phyloP scores from a whole-genome alignment of 2,329 filamentous ascomycete species.

The Alternaria hordeiaustralica region DNA sequence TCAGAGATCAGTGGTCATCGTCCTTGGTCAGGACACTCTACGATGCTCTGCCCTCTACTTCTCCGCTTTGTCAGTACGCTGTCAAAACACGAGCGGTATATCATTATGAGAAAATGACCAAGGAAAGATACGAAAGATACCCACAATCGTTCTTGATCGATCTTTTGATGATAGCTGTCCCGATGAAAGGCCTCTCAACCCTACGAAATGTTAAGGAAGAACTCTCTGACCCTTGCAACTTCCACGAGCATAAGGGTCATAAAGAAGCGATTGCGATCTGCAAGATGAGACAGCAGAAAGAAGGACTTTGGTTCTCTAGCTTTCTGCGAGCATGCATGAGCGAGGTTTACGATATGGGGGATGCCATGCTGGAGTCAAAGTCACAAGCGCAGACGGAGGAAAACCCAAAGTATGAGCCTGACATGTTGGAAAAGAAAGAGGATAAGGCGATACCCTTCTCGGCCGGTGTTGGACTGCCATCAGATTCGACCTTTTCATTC shows the following conservation, averaged over 20 bases:
- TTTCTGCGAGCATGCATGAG: not conserved
- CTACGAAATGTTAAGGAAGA: not conserved
- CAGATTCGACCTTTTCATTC: too few species aligned
- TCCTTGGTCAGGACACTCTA: too few species aligned
- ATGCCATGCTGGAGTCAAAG: not conserved
- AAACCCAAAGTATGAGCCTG: not conserved
- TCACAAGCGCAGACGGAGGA: not conserved
- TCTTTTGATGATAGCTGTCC: fast-evolving
- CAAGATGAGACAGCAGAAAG: not conserved
- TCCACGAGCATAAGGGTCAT: not conserved
- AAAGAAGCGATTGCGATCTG: not conserved
- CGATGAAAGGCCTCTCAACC: not conserved
- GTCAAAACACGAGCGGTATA: not conserved
- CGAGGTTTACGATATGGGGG: not conserved
- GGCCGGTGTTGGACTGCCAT: too few species aligned
- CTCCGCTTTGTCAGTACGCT: not conserved
- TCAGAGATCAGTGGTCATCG: too few species aligned
- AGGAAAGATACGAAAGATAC: too few species aligned
- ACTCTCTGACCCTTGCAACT: not conserved
- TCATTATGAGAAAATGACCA: too few species aligned
- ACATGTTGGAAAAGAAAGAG: not conserved
- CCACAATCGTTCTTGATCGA: not conserved
- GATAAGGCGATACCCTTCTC: not conserved
- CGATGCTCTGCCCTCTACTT: too few species aligned
- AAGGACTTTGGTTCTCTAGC: not conserved